A percentile compares a stretch with the other conserved stretches of the same genome.
Evolutionary conservation across 306 rosid genomes (phyloP).

Genomic region (Acmispon strigosus): DNA sequence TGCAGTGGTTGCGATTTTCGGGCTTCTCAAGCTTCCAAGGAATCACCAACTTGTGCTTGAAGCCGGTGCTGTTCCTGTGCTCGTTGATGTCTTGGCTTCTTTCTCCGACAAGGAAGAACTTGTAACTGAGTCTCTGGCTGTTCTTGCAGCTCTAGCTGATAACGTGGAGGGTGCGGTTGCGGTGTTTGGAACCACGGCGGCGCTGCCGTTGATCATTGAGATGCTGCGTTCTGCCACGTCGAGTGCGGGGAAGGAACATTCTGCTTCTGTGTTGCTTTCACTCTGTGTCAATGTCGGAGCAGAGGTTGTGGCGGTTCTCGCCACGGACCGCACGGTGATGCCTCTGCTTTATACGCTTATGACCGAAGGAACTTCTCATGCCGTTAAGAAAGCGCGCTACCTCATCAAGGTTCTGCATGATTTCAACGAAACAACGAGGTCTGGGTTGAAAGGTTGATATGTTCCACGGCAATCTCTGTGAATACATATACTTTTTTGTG

Average conservation of each 20-base stretch:
- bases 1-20: slow-evolving; percentile 65
- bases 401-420: slow-evolving; percentile 59
- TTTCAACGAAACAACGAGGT: slow-evolving; percentile 35
- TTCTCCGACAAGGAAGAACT: slow-evolving; percentile 46
- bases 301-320: slow-evolving; percentile 45
- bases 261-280: slow-evolving; percentile 49
- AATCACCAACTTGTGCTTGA: slow-evolving; percentile 45
- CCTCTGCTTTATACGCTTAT: slow-evolving; percentile 50
- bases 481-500: too few relatives aligned
- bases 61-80: slow-evolving; percentile 45
- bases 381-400: slow-evolving; percentile 58
- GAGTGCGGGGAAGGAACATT: slow-evolving; percentile 47
- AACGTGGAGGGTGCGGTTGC: slow-evolving; percentile 44
- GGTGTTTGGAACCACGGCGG: slow-evolving; percentile 18
- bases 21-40: slow-evolving; percentile 40
- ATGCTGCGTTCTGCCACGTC: slow-evolving; percentile 25
- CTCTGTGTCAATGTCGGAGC: slow-evolving; percentile 50
- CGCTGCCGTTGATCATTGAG: slow-evolving; percentile 27
- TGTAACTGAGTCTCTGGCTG: slow-evolving; percentile 43
- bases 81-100: slow-evolving; percentile 36
- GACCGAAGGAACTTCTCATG: slow-evolving; percentile 47
- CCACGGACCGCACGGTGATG: slow-evolving; percentile 41
- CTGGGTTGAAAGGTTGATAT: slow-evolving; percentile 27
- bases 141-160: slow-evolving; percentile 55
- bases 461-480: slow-evolving; percentile 27